Base-by-base conservation (phyloP, 2,329 filamentous ascomycete species). In the Emmonsiellopsis sp. region DNA sequence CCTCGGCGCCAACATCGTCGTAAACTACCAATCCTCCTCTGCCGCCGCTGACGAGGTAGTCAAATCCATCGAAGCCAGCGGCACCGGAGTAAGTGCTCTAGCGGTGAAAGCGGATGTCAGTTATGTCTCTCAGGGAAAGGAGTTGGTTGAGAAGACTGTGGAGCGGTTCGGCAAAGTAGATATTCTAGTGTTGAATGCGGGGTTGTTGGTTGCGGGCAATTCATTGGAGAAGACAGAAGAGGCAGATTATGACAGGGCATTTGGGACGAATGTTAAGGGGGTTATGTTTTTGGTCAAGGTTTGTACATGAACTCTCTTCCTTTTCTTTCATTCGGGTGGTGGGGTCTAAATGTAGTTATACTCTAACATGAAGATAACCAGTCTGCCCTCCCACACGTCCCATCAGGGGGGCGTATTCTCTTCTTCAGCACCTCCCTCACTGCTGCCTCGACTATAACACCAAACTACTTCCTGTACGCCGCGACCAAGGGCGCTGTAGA, bases 121-220 rank as follows among this genome's bases (percentile, higher is more conserved):
- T 17, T 17, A 17, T 17, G 17, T 17, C 17, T 17, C 17, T 17
- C 17, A 17, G 17, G 17, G 17, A 17, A 17, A 17, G 17, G 17
- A 17, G 17, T 17, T 17, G 17, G 17, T 17, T 17, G 17, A 17
- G 17, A 17, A 17, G 17, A 17, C 17, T 17, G 17, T 17, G 17
- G 70, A 71, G 8, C 62, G 69, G 42, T 83, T 78, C 57, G 76
- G 76, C 31, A 74, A 74, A 55, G 77, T 85, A 57, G 82, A 86
- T 67, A 74, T 83, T 39, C 57, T 84, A 2, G 69, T 85, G 45
- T 71, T 76, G 2, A 83, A 80, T 56, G 80, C 82, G 0, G 82
- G 75, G 0, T 61, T 76, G 3, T 68, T 81, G 66, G 68, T 68
- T 2, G 73, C 79, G 67, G 71, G 68, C n/a, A 72, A 74, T 48